Percentiles rank a stretch among this genome's conserved stretches.
phyloP scores from a whole-genome alignment of 1,284 basidiomycete species.

The Macrocybe sp. region DNA sequence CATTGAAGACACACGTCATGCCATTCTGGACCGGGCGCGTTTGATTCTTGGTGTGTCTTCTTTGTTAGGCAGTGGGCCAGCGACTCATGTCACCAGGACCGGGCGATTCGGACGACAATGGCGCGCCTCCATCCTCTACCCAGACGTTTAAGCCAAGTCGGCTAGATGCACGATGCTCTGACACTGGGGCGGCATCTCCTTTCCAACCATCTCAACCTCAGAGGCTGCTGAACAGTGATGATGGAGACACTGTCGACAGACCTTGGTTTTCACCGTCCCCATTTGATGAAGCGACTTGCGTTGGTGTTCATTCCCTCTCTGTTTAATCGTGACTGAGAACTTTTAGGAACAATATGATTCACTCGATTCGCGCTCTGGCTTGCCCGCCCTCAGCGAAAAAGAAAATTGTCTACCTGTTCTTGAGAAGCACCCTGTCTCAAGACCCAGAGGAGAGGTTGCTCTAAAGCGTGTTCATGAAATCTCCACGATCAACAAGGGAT shows the following conservation, averaged over 20 bases:
- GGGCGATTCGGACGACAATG: no score
- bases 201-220: neutral
- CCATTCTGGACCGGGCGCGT: conserved; percentile 52
- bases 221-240: neutral
- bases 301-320: conserved; percentile 3
- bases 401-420: conserved; percentile 10
- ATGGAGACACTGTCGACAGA: no score
- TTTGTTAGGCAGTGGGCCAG: no score
- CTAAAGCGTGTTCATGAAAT: no score
- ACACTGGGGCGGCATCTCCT: no score
- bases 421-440: no score
- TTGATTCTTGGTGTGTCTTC: conserved; percentile 28
- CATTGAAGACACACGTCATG: conserved; percentile 41
- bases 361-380: conserved; percentile 1
- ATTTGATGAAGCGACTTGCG: neutral
- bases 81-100: no score
- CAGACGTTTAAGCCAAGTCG: no score
- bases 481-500: neutral
- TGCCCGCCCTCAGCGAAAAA: conserved; percentile 13
- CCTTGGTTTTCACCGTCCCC: no score
- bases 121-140: no score
- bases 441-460: no score
- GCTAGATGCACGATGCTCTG: no score
- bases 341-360: conserved; percentile 6
- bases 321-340: conserved; percentile 11